Conservation (phyloP, 208 protist genomes). For the Acanthamoeba royreba region DNA sequence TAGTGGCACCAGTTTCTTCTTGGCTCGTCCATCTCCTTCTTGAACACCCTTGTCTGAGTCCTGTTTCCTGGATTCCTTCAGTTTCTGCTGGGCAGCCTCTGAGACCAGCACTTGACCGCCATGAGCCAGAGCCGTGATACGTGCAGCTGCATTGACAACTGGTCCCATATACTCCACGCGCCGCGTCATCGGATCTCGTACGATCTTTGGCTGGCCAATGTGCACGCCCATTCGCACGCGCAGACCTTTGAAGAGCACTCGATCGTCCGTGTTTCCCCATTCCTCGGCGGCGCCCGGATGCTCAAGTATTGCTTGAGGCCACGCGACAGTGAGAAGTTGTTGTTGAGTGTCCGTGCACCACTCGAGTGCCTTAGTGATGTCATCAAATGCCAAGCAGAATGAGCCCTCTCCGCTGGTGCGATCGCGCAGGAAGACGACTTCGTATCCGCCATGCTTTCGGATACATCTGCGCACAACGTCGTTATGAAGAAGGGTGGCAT, state of each 20-base stretch:
- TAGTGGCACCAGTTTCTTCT: background rate
- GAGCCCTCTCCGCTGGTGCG: conserved; percentile 16
- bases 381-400: background rate
- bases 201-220: background rate
- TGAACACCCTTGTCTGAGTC: background rate
- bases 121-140: background rate
- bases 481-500: conserved; percentile 4
- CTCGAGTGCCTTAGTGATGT: background rate
- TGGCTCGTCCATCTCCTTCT: background rate
- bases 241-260: conserved; percentile 7
- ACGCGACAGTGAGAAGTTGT: background rate
- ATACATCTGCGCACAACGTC: background rate
- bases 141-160: background rate
- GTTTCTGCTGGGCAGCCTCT: background rate
- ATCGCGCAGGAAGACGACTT: conserved; percentile 10
- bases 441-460: background rate
- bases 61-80: background rate
- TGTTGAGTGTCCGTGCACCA: background rate
- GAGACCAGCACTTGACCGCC: conserved; percentile 24
- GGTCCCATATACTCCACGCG: conserved; percentile 16
- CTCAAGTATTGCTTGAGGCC: conserved; percentile 1
- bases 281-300: conserved; percentile 16
- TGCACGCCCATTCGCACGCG: conserved; percentile 33
- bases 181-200: background rate
- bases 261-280: conserved; percentile 22